A percentile compares a stretch with the other conserved stretches of the same genome.
These are phyloP conservation scores for Biscogniauxia mediterranea DNA, from an alignment of 2,329 filamentous ascomycete genomes.

Conservation along the genomic window DNA sequence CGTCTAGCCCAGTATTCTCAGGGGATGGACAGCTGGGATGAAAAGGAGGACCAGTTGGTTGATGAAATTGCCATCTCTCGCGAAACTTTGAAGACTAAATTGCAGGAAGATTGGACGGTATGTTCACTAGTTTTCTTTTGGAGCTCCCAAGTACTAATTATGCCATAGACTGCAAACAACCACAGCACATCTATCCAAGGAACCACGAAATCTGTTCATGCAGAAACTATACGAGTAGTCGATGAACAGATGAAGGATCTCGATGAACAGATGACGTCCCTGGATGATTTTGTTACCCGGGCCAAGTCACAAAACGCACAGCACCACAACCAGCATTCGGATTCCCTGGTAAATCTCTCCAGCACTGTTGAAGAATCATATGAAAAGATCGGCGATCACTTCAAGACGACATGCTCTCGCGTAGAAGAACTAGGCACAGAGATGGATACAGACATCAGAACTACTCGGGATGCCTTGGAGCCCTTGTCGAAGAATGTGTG, in stretches of 20 bases:
- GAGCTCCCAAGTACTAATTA: slow-evolving; percentile 23
- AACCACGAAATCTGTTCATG: slow-evolving; percentile 83
- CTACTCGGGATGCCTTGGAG: slow-evolving; percentile 59
- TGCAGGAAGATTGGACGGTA: slow-evolving; percentile 84
- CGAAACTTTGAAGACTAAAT: slow-evolving; percentile 74
- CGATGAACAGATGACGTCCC: slow-evolving; percentile 79
- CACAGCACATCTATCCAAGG: slow-evolving; percentile 81
- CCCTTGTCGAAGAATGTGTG: slow-evolving; percentile 61
- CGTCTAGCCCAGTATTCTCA: slow-evolving; percentile 65
- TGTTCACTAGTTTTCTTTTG: slow-evolving; percentile 47
- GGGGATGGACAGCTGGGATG: slow-evolving; percentile 73
- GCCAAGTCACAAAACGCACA: slow-evolving; percentile 77
- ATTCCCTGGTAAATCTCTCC: slow-evolving; percentile 65
- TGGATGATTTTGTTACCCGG: slow-evolving; percentile 86
- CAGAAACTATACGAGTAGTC: slow-evolving; percentile 85
- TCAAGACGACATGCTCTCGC: slow-evolving; percentile 66
- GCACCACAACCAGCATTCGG: slow-evolving; percentile 68
- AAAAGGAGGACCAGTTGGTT: slow-evolving; percentile 66
- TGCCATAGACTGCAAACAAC: slow-evolving; percentile 64
- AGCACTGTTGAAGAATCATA: slow-evolving; percentile 72
- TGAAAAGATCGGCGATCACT: slow-evolving; percentile 65
- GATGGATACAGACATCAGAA: slow-evolving; percentile 58
- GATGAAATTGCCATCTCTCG: slow-evolving; percentile 70
- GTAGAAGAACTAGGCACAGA: slow-evolving; percentile 68
- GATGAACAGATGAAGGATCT: slow-evolving; percentile 86